phyloP scores from a whole-genome alignment of 2,329 filamentous ascomycete species.

The Podosphaera xanthii region DNA sequence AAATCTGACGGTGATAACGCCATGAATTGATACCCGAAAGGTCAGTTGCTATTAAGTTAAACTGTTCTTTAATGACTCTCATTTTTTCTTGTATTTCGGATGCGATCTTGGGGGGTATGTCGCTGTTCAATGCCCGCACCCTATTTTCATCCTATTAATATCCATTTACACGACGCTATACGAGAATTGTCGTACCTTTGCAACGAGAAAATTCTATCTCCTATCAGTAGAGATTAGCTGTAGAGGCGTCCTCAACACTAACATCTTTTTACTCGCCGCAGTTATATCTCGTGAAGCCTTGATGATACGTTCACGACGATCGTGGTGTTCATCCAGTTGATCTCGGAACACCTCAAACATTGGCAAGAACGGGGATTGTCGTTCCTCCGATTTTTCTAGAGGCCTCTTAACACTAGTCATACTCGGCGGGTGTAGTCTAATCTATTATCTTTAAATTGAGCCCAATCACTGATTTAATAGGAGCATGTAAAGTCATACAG shows the following conservation, averaged over 20 bases:
- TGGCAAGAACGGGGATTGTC: slow-evolving; percentile 27
- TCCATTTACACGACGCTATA: slow-evolving; percentile 1
- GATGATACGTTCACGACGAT: slow-evolving; percentile 70
- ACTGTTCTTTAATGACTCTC: slow-evolving; percentile 45
- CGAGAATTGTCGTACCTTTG: slow-evolving; percentile 34
- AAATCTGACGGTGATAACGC: slow-evolving; percentile 61
- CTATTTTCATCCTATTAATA: slow-evolving; percentile 19
- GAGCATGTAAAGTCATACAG: too few species aligned
- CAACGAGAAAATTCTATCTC: slow-evolving; percentile 52
- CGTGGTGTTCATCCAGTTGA: slow-evolving; percentile 85
- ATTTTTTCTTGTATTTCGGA: slow-evolving; percentile 49
- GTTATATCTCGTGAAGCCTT: slow-evolving; percentile 88
- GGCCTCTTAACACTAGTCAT: slow-evolving; percentile 22
- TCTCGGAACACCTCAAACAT: slow-evolving; percentile 75
- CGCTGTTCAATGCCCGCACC: slow-evolving; percentile 36
- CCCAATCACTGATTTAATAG: too few species aligned
- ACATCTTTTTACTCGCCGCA: slow-evolving; percentile 93
- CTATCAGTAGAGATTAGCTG: background rate
- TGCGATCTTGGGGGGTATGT: slow-evolving; percentile 43
- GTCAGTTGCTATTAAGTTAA: slow-evolving; percentile 45
- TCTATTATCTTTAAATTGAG: too few species aligned
- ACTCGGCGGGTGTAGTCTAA: too few species aligned
- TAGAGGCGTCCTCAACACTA: slow-evolving; percentile 13
- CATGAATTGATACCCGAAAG: slow-evolving; percentile 57
- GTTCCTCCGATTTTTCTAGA: slow-evolving; percentile 16